These are phyloP conservation scores for Phalaenopsis equestris DNA, from an alignment of 106 monocot genomes.

Conservation along the genomic window DNA sequence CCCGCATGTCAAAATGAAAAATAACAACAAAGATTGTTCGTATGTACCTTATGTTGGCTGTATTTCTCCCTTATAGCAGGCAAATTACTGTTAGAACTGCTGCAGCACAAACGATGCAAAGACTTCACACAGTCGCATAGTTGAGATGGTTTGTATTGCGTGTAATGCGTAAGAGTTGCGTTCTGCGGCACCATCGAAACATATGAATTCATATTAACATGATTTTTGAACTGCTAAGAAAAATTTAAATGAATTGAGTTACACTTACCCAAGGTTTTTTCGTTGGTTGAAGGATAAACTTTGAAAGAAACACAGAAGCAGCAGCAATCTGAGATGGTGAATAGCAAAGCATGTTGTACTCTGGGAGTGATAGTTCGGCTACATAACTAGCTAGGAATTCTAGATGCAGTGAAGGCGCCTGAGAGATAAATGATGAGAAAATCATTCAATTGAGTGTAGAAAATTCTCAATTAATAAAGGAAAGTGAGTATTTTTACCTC, in stretches of 20 bases:
- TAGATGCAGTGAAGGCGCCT: constrained; percentile 39
- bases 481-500: constrained; percentile 28
- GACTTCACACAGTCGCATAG: constrained; percentile 67
- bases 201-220: background rate
- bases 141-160: constrained; percentile 57
- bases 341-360: constrained; percentile 56
- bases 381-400: constrained; percentile 79
- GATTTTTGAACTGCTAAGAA: background rate
- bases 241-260: background rate
- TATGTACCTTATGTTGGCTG: constrained; percentile 87
- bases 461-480: background rate
- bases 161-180: constrained; percentile 67
- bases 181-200: constrained; percentile 35
- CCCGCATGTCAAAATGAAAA: background rate
- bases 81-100: constrained; percentile 44
- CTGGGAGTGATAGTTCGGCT: constrained; percentile 74
- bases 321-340: constrained; percentile 72
- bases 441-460: background rate
- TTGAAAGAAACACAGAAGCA: constrained; percentile 68
- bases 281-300: constrained; percentile 52
- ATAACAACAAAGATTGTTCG: background rate
- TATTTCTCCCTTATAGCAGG: constrained; percentile 92
- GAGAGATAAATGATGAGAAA: background rate
- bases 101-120: constrained; percentile 57
- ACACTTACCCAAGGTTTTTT: constrained; percentile 71